Conservation (phyloP, 78 protist species). For the Dictyostelium purpureum region DNA sequence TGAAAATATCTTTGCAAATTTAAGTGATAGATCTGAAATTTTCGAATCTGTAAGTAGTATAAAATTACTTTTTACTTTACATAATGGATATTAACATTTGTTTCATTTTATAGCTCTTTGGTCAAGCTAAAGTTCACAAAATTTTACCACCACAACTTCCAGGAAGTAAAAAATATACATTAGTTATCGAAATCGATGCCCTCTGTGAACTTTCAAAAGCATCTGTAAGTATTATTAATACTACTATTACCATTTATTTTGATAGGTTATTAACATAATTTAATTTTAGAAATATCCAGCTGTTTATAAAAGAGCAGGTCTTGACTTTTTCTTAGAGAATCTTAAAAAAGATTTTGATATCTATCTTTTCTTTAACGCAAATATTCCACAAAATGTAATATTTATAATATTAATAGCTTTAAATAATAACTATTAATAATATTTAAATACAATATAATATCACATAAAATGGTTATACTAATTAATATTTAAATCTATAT, state of each 20-base stretch:
- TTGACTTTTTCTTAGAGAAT: slow-evolving; percentile 40
- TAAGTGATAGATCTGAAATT: not conserved
- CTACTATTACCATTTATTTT: not conserved
- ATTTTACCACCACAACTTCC: not conserved
- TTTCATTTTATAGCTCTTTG: slow-evolving; percentile 9
- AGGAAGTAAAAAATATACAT: slow-evolving; percentile 28
- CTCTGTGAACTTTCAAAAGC: slow-evolving; percentile 23
- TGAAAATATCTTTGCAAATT: slow-evolving; percentile 32
- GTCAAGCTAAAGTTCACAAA: slow-evolving; percentile 35
- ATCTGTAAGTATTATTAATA: slow-evolving; percentile 12
- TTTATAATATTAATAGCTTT: not conserved
- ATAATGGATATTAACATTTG: not conserved
- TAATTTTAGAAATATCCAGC: slow-evolving; percentile 30
- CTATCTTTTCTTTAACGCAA: slow-evolving; percentile 10
- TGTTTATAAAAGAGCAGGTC: slow-evolving; percentile 69
- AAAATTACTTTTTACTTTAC: not conserved
- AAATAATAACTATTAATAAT: not conserved
- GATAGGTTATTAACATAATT: not conserved
- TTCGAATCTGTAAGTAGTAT: slow-evolving; percentile 21
- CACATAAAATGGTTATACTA: not conserved
- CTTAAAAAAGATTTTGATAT: slow-evolving; percentile 39
- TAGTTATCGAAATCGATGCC: slow-evolving; percentile 57
- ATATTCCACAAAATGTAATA: not conserved
- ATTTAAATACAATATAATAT: not conserved
- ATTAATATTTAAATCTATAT: not conserved